Conservation (phyloP, 75 land plant species). For the Cryptomeria japonica region DNA sequence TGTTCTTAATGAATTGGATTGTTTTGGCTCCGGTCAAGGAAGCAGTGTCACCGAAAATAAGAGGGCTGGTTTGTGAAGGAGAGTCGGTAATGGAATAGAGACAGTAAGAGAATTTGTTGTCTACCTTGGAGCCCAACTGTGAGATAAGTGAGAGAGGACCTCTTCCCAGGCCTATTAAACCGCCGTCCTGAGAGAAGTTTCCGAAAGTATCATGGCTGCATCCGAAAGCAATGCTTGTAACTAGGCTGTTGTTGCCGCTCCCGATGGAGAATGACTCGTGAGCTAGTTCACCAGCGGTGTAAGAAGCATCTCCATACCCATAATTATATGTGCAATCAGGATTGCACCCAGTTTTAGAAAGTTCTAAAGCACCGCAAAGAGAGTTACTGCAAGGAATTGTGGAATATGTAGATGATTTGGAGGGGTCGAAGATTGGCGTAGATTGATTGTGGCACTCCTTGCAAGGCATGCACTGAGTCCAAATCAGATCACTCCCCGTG, state of each 20-base stretch:
- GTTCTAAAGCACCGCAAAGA: not conserved
- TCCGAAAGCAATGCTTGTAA: conserved; percentile 23
- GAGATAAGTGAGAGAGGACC: conserved; percentile 8
- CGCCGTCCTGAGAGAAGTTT: not conserved
- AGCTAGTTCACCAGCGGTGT: conserved; percentile 17
- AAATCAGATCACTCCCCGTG: conserved; percentile 17
- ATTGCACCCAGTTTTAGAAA: not conserved
- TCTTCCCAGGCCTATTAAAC: not conserved
- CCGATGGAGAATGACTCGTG: conserved; percentile 25
- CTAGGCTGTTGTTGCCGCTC: not conserved
- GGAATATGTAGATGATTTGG: conserved; percentile 12
- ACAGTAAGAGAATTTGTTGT: conserved; percentile 11
- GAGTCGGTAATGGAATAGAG: conserved; percentile 7
- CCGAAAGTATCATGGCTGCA: conserved; percentile 18
- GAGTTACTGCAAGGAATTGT: not conserved
- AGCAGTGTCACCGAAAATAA: not conserved
- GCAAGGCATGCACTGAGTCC: conserved; percentile 14
- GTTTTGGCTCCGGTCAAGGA: not conserved
- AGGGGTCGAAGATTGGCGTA: conserved; percentile 15
- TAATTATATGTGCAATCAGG: conserved; percentile 22
- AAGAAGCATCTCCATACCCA: conserved; percentile 34
- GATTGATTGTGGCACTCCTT: conserved; percentile 1
- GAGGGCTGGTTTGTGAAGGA: not conserved
- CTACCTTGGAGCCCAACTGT: not conserved
- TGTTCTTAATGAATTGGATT: not conserved